A percentile compares a stretch with the other conserved stretches of the same genome.
Conservation (phyloP, 768 basidiomycete species). For the Phylloporus arenicola region DNA sequence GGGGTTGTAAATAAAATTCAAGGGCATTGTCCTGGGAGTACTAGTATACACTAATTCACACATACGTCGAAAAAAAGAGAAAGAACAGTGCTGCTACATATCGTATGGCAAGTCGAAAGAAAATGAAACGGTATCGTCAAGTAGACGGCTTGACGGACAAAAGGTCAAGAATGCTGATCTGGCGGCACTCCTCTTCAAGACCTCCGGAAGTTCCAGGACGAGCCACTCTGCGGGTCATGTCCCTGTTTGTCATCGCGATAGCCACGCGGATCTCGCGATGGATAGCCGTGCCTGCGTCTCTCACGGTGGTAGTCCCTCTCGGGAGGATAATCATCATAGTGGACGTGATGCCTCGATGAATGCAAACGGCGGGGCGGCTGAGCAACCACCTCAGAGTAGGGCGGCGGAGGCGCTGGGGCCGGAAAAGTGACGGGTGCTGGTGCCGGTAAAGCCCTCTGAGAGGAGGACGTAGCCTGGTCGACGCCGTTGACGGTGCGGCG, state of each 20-base stretch:
- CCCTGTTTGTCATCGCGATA: slow-evolving; percentile 5
- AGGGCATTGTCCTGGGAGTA: background rate
- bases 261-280: slow-evolving; percentile 1
- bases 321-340: slow-evolving; percentile 6
- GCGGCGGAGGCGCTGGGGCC: slow-evolving; percentile 5
- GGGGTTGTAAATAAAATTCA: slow-evolving; percentile 41
- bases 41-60: background rate
- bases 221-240: background rate
- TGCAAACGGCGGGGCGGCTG: slow-evolving; percentile 13
- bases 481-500: slow-evolving; percentile 65
- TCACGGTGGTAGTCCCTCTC: slow-evolving; percentile 12
- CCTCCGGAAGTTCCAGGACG: slow-evolving; percentile 13
- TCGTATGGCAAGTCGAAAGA: background rate
- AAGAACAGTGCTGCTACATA: background rate
- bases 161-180: background rate
- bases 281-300: slow-evolving; percentile 10
- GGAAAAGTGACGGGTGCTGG: slow-evolving; percentile 1
- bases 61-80: background rate
- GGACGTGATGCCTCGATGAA: slow-evolving; percentile 16
- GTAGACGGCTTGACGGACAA: background rate
- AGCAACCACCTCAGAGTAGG: slow-evolving; percentile 18
- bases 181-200: slow-evolving; percentile 3
- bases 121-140: slow-evolving; percentile 3
- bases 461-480: slow-evolving; percentile 29
- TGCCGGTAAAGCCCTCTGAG: slow-evolving; percentile 13